These are phyloP conservation scores for Zanthoxylum bungeanum DNA, from an alignment of 345 rosid genomes.

Conservation along the genomic window DNA sequence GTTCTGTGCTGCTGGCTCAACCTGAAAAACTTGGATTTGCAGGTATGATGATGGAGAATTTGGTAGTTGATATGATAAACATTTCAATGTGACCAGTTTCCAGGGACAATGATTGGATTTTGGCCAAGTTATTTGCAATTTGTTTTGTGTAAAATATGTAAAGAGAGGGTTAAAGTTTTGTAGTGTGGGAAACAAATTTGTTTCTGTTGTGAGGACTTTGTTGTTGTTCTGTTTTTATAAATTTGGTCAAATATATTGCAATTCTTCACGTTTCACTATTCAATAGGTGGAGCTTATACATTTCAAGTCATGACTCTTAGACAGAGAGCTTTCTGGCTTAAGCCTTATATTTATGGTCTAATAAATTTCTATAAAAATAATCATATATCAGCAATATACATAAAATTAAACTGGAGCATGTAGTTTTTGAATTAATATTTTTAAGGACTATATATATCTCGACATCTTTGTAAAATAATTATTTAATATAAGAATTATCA, in stretches of 20 bases:
- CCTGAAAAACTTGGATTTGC: neutral
- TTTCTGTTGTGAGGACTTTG: neutral
- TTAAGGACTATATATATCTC: no score
- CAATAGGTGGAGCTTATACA: no score
- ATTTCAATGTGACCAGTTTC: constrained; percentile 31
- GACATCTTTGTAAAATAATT: no score
- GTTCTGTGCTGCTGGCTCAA: neutral
- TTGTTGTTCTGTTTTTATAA: neutral
- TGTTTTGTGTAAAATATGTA: constrained; percentile 2
- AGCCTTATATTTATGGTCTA: no score
- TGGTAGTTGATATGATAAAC: constrained; percentile 39
- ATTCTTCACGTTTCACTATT: no score
- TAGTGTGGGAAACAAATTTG: neutral
- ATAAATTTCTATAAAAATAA: no score
- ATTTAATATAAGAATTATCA: no score
- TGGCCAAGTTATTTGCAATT: neutral
- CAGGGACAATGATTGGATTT: neutral
- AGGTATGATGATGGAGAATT: constrained; percentile 53
- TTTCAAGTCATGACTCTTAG: no score
- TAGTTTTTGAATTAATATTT: no score
- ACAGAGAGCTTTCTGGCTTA: no score
- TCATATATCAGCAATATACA: no score
- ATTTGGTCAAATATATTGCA: neutral
- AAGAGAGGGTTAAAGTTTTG: neutral
- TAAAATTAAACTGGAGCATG: no score